Evolutionary conservation across 2,329 filamentous ascomycete species (phyloP).

Genomic region (Fusarium sp.): DNA sequence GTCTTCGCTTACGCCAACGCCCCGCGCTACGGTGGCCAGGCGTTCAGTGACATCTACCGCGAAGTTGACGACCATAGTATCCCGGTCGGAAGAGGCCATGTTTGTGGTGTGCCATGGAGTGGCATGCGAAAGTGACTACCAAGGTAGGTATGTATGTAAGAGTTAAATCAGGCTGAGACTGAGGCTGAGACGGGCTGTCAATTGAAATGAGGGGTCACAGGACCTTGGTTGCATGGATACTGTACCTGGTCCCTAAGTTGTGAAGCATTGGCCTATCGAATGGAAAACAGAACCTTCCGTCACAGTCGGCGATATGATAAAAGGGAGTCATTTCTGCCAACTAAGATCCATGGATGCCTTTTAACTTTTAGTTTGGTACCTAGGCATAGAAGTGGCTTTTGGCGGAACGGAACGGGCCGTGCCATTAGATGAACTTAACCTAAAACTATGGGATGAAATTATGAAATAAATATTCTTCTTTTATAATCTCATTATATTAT

Average conservation of each 20-base stretch:
- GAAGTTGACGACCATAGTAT: background rate
- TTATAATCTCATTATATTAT: background rate
- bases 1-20: background rate
- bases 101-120: background rate
- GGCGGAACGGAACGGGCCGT: background rate
- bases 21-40: background rate
- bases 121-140: background rate
- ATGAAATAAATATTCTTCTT: too few species aligned
- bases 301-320: background rate
- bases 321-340: background rate
- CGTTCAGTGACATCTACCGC: background rate
- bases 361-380: background rate
- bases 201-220: background rate
- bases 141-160: background rate
- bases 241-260: background rate
- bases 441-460: background rate
- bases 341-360: background rate
- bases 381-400: background rate
- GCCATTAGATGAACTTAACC: background rate
- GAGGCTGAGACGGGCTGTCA: background rate
- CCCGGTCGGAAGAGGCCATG: background rate
- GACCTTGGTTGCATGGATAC: background rate
- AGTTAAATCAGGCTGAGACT: background rate
- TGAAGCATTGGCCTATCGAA: background rate
- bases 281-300: background rate